A percentile compares a stretch with the other conserved stretches of the same genome.
Conservation (phyloP, 768 basidiomycete genomes). For the Calocybe indica region DNA sequence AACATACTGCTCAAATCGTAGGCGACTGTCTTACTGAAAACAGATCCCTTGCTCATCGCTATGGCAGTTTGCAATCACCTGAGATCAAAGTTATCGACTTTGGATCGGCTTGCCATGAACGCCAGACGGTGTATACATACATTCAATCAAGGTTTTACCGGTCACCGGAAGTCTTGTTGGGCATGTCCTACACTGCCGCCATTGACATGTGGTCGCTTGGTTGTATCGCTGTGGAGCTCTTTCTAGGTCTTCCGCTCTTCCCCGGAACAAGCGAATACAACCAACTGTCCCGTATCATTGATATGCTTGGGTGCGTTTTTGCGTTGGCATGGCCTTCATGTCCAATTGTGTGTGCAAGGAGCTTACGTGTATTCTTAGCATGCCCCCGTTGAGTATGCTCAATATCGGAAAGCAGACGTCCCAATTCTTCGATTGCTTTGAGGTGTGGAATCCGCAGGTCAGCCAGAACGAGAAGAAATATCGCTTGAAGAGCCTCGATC, state of each 20-base stretch:
- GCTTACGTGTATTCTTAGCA: slow-evolving; percentile 34
- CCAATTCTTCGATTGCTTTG: slow-evolving; percentile 86
- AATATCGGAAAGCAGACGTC: slow-evolving; percentile 92
- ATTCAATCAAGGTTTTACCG: slow-evolving; percentile 99
- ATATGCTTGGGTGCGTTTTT: slow-evolving; percentile 89
- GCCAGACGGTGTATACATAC: slow-evolving; percentile 99
- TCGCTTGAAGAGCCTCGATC: slow-evolving; percentile 85
- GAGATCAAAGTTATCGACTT: slow-evolving; percentile 99
- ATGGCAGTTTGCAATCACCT: slow-evolving; percentile 81
- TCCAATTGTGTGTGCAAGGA: too few relatives aligned
- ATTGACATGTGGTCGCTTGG: slow-evolving; percentile 99
- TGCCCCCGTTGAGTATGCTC: slow-evolving; percentile 89
- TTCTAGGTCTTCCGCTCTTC: slow-evolving; percentile 92
- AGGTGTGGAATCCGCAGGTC: slow-evolving; percentile 56
- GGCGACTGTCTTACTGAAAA: slow-evolving; percentile 11
- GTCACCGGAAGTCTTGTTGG: slow-evolving; percentile 93
- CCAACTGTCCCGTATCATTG: slow-evolving; percentile 92
- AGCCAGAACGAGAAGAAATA: slow-evolving; percentile 79
- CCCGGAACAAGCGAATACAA: slow-evolving; percentile 99
- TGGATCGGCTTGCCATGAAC: slow-evolving; percentile 97
- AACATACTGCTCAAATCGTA: slow-evolving; percentile 97
- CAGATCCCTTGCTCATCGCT: neutral
- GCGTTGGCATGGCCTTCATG: neutral
- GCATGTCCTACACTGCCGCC: slow-evolving; percentile 87
- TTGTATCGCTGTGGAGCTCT: slow-evolving; percentile 97